Conservation (phyloP, 495 filamentous ascomycete species). For the Lepraria neglecta region DNA sequence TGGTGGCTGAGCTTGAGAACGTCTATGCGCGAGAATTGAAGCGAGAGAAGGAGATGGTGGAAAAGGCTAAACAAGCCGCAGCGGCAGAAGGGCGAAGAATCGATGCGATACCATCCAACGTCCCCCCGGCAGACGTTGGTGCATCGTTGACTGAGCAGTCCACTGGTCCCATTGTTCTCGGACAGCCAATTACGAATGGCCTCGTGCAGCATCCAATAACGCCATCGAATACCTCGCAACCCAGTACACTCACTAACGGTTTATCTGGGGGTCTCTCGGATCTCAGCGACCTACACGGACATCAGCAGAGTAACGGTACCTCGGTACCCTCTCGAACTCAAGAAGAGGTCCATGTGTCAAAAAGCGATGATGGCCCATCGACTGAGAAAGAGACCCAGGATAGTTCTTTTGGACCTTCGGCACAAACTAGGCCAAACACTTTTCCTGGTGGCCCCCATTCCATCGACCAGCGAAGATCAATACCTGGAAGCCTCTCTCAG, state of each 20-base stretch:
- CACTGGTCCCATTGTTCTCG: constrained; percentile 55
- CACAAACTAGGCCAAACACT: constrained; percentile 44
- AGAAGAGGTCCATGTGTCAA: constrained; percentile 48
- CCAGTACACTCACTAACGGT: constrained; percentile 49
- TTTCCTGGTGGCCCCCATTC: constrained; percentile 38
- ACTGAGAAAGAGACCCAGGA: constrained; percentile 38
- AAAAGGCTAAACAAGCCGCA: constrained; percentile 52
- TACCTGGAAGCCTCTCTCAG: constrained; percentile 51
- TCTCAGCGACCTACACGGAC: constrained; percentile 38
- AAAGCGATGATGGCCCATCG: constrained; percentile 40
- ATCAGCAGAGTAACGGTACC: constrained; percentile 60
- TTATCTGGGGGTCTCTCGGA: constrained; percentile 44
- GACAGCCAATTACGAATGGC: constrained; percentile 48
- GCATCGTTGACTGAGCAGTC: constrained; percentile 36
- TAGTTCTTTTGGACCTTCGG: constrained; percentile 49
- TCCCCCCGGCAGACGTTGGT: constrained; percentile 43
- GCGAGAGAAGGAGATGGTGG: constrained; percentile 57
- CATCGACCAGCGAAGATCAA: constrained; percentile 23
- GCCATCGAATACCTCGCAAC: constrained; percentile 49
- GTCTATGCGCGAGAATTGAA: constrained; percentile 69
- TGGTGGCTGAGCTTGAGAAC: constrained; percentile 62
- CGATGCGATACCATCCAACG: constrained; percentile 32
- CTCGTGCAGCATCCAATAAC: constrained; percentile 33
- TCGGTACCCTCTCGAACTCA: constrained; percentile 58
- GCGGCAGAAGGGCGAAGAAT: constrained; percentile 38